These are phyloP conservation scores for Phanerodontia chrysosporium DNA, from an alignment of 768 basidiomycete genomes.

Conservation along the genomic window DNA sequence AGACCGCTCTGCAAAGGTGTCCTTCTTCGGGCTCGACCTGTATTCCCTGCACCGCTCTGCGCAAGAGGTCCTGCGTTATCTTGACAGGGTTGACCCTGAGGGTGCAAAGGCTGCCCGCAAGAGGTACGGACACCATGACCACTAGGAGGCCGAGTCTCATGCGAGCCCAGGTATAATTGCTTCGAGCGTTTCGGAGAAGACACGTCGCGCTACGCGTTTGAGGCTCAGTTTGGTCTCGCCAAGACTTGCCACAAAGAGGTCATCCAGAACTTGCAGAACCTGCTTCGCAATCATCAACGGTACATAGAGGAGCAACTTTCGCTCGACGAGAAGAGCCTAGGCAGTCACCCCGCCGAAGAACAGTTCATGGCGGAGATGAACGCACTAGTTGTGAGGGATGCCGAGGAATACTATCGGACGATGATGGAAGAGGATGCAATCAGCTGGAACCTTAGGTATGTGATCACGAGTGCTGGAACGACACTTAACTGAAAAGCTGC, in stretches of 20 bases:
- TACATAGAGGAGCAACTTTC: conserved; percentile 18
- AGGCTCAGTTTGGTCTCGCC: conserved; percentile 20
- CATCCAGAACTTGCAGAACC: conserved; percentile 19
- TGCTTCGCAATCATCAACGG: conserved; percentile 18
- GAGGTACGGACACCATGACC: conserved; percentile 1
- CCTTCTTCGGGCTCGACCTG: conserved; percentile 26
- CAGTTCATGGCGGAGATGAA: conserved; percentile 28
- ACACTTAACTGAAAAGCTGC: not conserved
- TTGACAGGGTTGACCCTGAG: conserved; percentile 24
- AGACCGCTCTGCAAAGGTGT: conserved; percentile 17
- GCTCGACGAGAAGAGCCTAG: not conserved
- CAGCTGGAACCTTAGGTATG: conserved; percentile 26
- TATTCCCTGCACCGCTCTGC: conserved; percentile 25
- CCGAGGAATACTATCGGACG: conserved; percentile 28
- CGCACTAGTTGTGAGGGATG: conserved; percentile 25
- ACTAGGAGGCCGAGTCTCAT: not conserved
- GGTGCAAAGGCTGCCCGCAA: conserved; percentile 22
- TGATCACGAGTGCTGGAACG: not conserved
- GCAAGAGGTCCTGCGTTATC: conserved; percentile 23
- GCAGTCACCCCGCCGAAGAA: conserved; percentile 20
- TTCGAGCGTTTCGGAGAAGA: conserved; percentile 25
- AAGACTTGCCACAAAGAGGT: conserved; percentile 26
- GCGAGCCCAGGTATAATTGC: conserved; percentile 19
- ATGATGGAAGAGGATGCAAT: conserved; percentile 23
- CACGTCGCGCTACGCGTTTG: conserved; percentile 19